Conservation (phyloP, 306 rosid species). For the Acacia crassicarpa region DNA sequence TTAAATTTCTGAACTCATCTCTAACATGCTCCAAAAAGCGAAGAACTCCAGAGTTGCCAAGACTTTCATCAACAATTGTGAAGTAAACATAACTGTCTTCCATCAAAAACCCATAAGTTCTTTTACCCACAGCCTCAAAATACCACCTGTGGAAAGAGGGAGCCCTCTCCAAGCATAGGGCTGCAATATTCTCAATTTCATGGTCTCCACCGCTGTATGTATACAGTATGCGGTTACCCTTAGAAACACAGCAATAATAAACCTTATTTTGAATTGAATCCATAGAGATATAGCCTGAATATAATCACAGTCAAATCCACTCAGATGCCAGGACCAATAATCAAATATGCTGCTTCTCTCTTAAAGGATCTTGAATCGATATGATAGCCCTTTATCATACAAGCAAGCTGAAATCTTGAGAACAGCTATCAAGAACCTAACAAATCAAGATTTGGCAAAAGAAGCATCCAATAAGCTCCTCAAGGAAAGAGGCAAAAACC, state of each 20-base stretch:
- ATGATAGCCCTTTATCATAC: conserved; percentile 3
- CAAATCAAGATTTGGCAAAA: conserved; percentile 35
- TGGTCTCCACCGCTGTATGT: conserved; percentile 54
- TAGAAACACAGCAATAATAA: conserved; percentile 75
- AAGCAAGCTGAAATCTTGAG: conserved; percentile 22
- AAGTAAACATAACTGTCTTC: conserved; percentile 76
- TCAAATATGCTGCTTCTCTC: conserved; percentile 14
- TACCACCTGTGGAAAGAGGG: conserved; percentile 83
- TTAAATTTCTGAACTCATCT: conserved; percentile 65
- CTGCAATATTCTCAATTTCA: conserved; percentile 58
- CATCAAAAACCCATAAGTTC: conserved; percentile 69
- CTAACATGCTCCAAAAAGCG: conserved; percentile 76
- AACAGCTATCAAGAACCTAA: conserved; percentile 27
- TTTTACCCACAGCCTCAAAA: conserved; percentile 69
- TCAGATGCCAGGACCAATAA: conserved; percentile 18
- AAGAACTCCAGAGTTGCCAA: conserved; percentile 60
- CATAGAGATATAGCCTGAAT: conserved; percentile 38
- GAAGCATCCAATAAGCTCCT: conserved; percentile 35
- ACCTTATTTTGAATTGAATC: conserved; percentile 62
- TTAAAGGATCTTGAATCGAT: conserved; percentile 9
- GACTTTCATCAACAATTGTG: conserved; percentile 60
- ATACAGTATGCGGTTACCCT: conserved; percentile 54
- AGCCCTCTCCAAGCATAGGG: conserved; percentile 67
- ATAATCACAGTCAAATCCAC: conserved; percentile 29
- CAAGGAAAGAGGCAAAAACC: conserved; percentile 35